These are phyloP conservation scores for Suillus spraguei DNA, from an alignment of 768 basidiomycete species.

Conservation along the genomic window DNA sequence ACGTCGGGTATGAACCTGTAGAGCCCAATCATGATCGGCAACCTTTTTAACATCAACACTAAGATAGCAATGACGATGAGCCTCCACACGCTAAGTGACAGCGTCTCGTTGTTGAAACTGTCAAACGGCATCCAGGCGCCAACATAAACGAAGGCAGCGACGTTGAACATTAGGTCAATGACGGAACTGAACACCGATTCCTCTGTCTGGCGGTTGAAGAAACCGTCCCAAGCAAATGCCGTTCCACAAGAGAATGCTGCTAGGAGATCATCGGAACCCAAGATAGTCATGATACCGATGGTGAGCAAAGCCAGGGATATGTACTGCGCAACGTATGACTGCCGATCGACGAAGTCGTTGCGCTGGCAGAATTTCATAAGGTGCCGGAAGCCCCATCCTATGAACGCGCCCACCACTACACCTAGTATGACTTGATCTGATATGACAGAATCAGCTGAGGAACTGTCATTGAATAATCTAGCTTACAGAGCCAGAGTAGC, in stretches of 20 bases:
- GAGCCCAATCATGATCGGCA: constrained; percentile 81
- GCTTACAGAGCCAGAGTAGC: constrained; percentile 82
- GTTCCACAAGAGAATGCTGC: constrained; percentile 95
- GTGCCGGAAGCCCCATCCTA: constrained; percentile 83
- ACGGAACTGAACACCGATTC: constrained; percentile 96
- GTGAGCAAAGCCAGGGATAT: constrained; percentile 82
- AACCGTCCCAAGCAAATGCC: constrained; percentile 96
- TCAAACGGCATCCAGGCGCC: constrained; percentile 98
- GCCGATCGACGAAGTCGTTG: constrained; percentile 86
- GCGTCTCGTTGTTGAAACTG: constrained; percentile 63
- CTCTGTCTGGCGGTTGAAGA: constrained; percentile 92
- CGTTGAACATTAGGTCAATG: constrained; percentile 94
- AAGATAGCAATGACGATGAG: constrained; percentile 82
- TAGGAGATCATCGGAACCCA: constrained; percentile 93
- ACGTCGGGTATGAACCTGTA: constrained; percentile 97
- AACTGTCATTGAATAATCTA: constrained; percentile 5
- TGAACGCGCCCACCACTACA: constrained; percentile 66
- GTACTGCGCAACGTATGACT: constrained; percentile 94
- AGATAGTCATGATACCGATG: constrained; percentile 79
- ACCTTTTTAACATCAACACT: constrained; percentile 78
- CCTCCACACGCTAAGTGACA: constrained; percentile 81
- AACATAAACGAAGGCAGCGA: constrained; percentile 93
- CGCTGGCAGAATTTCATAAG: constrained; percentile 93
- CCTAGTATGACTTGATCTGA: constrained; percentile 81
- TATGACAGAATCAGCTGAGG: constrained; percentile 13